A percentile compares a stretch with the other conserved stretches of the same genome.
Conservation (phyloP, 2,329 filamentous ascomycete genomes). For the Aspergillus sp. region DNA sequence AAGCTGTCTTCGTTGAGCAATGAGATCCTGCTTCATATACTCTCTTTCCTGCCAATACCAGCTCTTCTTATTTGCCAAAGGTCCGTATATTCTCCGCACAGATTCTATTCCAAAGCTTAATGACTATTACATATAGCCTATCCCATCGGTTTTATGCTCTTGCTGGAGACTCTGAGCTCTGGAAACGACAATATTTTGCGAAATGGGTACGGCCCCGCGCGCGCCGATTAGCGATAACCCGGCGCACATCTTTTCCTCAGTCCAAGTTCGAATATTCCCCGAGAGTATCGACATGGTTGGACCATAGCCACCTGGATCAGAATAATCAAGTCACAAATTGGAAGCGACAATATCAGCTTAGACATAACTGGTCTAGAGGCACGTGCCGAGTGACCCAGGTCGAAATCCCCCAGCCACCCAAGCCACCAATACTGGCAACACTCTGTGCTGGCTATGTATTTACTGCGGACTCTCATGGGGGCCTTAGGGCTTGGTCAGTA, state of each 20-base stretch:
- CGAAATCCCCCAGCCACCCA: slow-evolving; percentile 55
- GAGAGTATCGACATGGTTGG: slow-evolving; percentile 60
- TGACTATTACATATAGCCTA: slow-evolving; percentile 20
- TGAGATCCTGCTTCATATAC: slow-evolving; percentile 81
- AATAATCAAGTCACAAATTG: slow-evolving; percentile 63
- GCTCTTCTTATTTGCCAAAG: slow-evolving; percentile 66
- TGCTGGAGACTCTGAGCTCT: slow-evolving; percentile 79
- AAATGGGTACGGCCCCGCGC: slow-evolving; percentile 83
- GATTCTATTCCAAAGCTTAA: background rate
- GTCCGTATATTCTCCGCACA: slow-evolving; percentile 36
- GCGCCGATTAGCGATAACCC: slow-evolving; percentile 70
- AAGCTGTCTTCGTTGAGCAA: slow-evolving; percentile 74
- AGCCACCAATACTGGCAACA: slow-evolving; percentile 70
- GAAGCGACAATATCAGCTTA: slow-evolving; percentile 84
- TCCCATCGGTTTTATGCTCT: slow-evolving; percentile 74
- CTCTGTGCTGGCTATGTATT: slow-evolving; percentile 75
- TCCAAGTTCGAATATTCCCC: slow-evolving; percentile 53
- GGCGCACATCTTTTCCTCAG: slow-evolving; percentile 37
- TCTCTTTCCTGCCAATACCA: slow-evolving; percentile 71
- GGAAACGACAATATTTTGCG: slow-evolving; percentile 85
- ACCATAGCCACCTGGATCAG: slow-evolving; percentile 57
- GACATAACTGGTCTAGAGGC: slow-evolving; percentile 88
- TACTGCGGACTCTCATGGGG: slow-evolving; percentile 68
- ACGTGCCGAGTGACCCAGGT: slow-evolving; percentile 79
- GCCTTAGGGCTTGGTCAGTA: slow-evolving; percentile 76